These are phyloP conservation scores for Mediolabrus comicus DNA, from an alignment of 108 stramenopile genomes.

Conservation along the genomic window DNA sequence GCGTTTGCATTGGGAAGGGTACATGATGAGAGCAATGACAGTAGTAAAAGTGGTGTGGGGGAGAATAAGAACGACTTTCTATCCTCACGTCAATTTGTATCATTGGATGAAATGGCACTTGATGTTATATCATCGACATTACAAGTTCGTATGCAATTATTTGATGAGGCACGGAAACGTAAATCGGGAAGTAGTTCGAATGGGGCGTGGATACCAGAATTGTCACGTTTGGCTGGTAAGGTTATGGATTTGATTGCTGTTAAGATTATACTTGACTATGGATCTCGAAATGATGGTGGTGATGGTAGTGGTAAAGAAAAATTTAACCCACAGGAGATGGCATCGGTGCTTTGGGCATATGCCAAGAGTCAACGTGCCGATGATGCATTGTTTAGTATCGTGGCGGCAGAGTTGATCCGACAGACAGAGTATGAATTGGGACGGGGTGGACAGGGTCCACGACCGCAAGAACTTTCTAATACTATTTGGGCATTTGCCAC, in stretches of 20 bases:
- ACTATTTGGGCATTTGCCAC: constrained; percentile 82
- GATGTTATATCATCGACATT: constrained; percentile 40
- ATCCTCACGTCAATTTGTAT: constrained; percentile 22
- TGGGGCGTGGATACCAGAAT: constrained; percentile 63
- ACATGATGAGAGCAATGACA: constrained; percentile 16
- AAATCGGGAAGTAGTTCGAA: constrained; percentile 5
- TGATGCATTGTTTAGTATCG: constrained; percentile 42
- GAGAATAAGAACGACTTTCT: background rate
- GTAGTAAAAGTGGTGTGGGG: background rate
- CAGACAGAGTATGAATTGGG: constrained; percentile 30
- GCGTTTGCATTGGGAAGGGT: constrained; percentile 52
- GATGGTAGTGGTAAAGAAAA: background rate
- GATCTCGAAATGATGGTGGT: background rate
- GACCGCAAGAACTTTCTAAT: constrained; percentile 66
- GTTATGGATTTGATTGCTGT: constrained; percentile 65
- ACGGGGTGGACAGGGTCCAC: constrained; percentile 18
- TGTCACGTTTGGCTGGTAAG: constrained; percentile 63
- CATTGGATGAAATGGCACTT: constrained; percentile 45
- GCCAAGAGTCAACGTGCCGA: constrained; percentile 59
- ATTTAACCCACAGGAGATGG: constrained; percentile 59
- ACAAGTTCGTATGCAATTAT: constrained; percentile 40
- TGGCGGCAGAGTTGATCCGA: constrained; percentile 46
- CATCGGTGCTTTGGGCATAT: constrained; percentile 55
- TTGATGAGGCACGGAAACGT: constrained; percentile 43
- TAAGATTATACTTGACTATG: constrained; percentile 30